Base-by-base conservation (phyloP, 495 filamentous ascomycete genomes). In the Trichoderma parareesei region DNA sequence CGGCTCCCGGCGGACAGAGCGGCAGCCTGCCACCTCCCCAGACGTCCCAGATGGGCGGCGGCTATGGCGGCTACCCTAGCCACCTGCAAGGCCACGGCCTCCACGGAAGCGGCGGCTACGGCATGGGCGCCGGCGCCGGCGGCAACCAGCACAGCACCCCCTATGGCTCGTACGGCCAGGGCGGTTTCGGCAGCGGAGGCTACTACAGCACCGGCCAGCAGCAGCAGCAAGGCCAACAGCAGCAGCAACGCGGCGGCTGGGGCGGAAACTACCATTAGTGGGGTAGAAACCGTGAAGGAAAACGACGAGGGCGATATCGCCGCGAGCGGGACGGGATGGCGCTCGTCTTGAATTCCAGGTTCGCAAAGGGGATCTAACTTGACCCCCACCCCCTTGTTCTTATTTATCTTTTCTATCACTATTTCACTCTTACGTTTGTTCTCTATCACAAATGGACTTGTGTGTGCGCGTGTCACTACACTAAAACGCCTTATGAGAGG, bases 21-120 rank as follows among this genome's bases (percentile, higher is more conserved):
- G 85, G 88, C 40, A 80, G 93, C 57, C 91, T 90, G 38, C 89
- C 89, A 35, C 86, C 89, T 46, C 92, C 93, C 76, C 86, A 85
- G 11, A 84, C 86, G 66, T 82, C 80, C 66, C 79, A 81, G 69
- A 75, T 79, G 20, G 67, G 67, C 37, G 82, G 82, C 49, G 83
- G 80, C 41, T 93, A 91, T 71, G 85, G 87, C 41, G 87, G 85
- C 42, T 94, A 95, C 71, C 89, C 89, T 16, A 78, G 79, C 66
- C 88, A 92, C 70, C 68, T 90, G 68, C 86, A 84, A 74, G 76
- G 72, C 41, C 89, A 90, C 62, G 85, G 88, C 69, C 75, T 87
- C 20, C 85, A 88, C 66, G 81, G 81, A 59, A 82, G 85, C 42
- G 81, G 78, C 62, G 61, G 42, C 16, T 84, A 92, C 64, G 88